phyloP scores from a whole-genome alignment of 2,329 filamentous ascomycete species.

The Nemania sp. region DNA sequence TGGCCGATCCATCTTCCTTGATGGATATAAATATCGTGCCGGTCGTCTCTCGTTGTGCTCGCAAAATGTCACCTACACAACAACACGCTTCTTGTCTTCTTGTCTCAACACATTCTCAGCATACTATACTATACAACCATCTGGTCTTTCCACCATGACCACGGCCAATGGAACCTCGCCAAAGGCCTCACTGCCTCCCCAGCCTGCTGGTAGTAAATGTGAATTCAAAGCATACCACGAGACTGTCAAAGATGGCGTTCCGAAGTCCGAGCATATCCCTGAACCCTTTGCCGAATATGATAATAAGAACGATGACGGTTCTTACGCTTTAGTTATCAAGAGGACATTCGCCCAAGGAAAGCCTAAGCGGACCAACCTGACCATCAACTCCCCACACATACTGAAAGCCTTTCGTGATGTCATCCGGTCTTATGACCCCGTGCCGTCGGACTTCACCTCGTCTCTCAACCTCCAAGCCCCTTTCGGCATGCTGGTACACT shows the following conservation, averaged over 20 bases:
- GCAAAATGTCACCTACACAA: constrained; percentile 13
- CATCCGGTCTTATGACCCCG: constrained; percentile 42
- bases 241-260: constrained; percentile 31
- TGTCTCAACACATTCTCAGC: constrained; percentile 1
- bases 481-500: constrained; percentile 48
- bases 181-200: constrained; percentile 2
- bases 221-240: constrained; percentile 47
- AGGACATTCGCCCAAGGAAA: constrained; percentile 38
- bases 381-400: constrained; percentile 48
- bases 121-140: too few species aligned
- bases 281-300: constrained; percentile 44
- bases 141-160: constrained; percentile 20
- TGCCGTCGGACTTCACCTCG: constrained; percentile 47
- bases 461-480: constrained; percentile 43
- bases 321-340: constrained; percentile 46
- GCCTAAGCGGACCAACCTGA: constrained; percentile 41
- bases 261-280: constrained; percentile 32
- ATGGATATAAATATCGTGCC: constrained; percentile 32
- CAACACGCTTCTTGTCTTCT: constrained; percentile 14
- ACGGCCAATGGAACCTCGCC: constrained; percentile 11
- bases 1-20: not conserved
- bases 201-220: constrained; percentile 40
- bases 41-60: constrained; percentile 9
- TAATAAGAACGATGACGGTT: constrained; percentile 39
- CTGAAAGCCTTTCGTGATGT: constrained; percentile 46